Percentiles rank a stretch among this genome's conserved stretches.
These are phyloP conservation scores for Xylariaceae sp. DNA, from an alignment of 2,329 filamentous ascomycete species.

Conservation along the genomic window DNA sequence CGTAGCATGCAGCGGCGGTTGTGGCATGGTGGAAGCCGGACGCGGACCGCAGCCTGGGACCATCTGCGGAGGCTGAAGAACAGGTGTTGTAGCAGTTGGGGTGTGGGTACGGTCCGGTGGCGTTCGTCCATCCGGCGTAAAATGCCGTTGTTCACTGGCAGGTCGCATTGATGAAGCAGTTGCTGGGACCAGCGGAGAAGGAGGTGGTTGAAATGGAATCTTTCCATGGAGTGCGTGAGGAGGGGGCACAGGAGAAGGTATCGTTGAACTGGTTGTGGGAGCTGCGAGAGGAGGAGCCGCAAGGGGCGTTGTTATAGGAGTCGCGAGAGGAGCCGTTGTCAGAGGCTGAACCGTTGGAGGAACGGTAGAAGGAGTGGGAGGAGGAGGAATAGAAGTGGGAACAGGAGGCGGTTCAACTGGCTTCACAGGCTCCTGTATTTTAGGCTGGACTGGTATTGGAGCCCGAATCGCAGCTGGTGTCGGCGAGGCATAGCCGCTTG, in stretches of 20 bases:
- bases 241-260: neutral
- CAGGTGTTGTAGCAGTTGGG: slow-evolving; percentile 27
- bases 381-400: slow-evolving; percentile 1
- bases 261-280: neutral
- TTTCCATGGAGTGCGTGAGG: slow-evolving; percentile 25
- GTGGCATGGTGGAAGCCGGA: slow-evolving; percentile 27
- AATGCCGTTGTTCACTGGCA: slow-evolving; percentile 25
- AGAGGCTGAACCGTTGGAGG: neutral
- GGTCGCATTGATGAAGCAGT: slow-evolving; percentile 13
- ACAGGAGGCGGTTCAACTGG: slow-evolving; percentile 15
- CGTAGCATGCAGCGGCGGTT: slow-evolving; percentile 25
- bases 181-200: slow-evolving; percentile 23
- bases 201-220: slow-evolving; percentile 23
- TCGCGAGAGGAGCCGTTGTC: neutral
- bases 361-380: neutral
- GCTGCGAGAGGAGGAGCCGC: slow-evolving; percentile 15
- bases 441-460: slow-evolving; percentile 19
- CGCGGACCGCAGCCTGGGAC: slow-evolving; percentile 29
- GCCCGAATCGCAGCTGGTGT: slow-evolving; percentile 10
- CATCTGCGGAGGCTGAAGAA: slow-evolving; percentile 38
- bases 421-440: slow-evolving; percentile 17
- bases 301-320: neutral
- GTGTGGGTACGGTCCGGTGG: slow-evolving; percentile 21
- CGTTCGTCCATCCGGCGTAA: slow-evolving; percentile 24
- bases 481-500: slow-evolving; percentile 23